Conservation (phyloP, 2,329 filamentous ascomycete species). For the Didymella pomorum region DNA sequence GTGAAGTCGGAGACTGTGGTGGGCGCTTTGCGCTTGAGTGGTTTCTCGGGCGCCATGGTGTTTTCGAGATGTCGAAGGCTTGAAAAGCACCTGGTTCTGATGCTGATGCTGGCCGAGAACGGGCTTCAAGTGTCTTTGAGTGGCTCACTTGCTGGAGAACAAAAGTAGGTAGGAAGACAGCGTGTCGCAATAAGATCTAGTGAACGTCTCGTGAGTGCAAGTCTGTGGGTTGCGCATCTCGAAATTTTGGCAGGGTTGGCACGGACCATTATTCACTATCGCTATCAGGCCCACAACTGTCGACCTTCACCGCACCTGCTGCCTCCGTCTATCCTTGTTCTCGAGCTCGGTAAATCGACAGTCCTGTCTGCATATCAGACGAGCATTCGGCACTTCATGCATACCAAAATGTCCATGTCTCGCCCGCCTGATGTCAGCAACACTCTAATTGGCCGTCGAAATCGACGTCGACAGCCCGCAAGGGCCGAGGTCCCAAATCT, state of each 20-base stretch:
- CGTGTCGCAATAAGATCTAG: not conserved
- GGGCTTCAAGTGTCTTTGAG: not conserved
- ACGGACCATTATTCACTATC: conserved; percentile 24
- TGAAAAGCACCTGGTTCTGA: no score
- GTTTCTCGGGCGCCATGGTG: conserved; percentile 32
- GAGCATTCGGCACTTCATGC: not conserved
- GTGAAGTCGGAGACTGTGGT: conserved; percentile 67
- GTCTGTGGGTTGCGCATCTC: conserved; percentile 20
- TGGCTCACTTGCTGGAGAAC: no score
- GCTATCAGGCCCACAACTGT: not conserved
- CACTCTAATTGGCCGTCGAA: conserved; percentile 6
- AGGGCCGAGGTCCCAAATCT: conserved; percentile 17
- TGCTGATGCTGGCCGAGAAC: no score
- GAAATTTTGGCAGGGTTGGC: conserved; percentile 48
- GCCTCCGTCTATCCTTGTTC: not conserved
- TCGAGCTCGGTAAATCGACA: not conserved
- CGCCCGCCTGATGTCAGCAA: conserved; percentile 10
- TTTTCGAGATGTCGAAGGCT: no score
- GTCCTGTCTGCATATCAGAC: not conserved
- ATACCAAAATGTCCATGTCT: not conserved
- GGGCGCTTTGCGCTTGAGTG: conserved; percentile 31
- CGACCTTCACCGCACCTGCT: not conserved
- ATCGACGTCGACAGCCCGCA: conserved; percentile 16
- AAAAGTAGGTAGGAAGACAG: no score
- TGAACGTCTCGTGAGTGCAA: not conserved